Base-by-base conservation (phyloP, 139 green algal species). In the Asterochloris sp. region DNA sequence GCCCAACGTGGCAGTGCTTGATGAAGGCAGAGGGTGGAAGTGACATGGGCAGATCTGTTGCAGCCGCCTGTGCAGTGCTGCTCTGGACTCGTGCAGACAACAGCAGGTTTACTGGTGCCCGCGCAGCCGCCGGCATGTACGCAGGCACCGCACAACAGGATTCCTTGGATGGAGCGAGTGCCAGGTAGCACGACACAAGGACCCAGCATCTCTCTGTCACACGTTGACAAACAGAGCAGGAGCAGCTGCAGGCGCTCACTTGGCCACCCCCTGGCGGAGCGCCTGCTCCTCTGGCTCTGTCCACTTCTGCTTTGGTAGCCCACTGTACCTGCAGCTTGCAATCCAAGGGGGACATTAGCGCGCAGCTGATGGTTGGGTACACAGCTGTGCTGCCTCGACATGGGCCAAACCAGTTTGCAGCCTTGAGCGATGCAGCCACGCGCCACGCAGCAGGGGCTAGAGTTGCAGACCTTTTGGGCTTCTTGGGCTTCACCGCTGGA, bases 221-320 rank as follows among this genome's bases (percentile, higher is more conserved):
- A 54, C 38, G 6, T 54, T 54, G 38, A 54, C 38, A 54, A 6
- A 6, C 38, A 38, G 13, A 69, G n/a, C 28, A 24, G 13, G 54
- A 16, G 23, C n/a, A 71, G 9, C 27, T 66, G 27, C 71, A 38
- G 75, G 16, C 2, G 19, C 83, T 62, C 61, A 85, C 86, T 90
- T 93, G 0, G 82, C 82, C 19, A 94, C 90, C n/a, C 90, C 90
- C 10, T 84, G 29, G 15, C 84, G 62, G 11, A 94, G 82, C 0
- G 90, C 90, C 16, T 74, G 17, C 83, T 94, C 90, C 83, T 94
- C 90, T 63, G 92, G 89, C 12, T 66, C 38, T 0, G 90, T 90
- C 90, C 90, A 94, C 76, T 91, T 91, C 83, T 89, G 81, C 83
- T 93, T 93, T 9, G 82, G 67, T 9, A 54, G 67, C 23, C 78